These are phyloP conservation scores for Gigaspora rosea DNA, from an alignment of 192 early-diverging fungal species.

Conservation along the genomic window DNA sequence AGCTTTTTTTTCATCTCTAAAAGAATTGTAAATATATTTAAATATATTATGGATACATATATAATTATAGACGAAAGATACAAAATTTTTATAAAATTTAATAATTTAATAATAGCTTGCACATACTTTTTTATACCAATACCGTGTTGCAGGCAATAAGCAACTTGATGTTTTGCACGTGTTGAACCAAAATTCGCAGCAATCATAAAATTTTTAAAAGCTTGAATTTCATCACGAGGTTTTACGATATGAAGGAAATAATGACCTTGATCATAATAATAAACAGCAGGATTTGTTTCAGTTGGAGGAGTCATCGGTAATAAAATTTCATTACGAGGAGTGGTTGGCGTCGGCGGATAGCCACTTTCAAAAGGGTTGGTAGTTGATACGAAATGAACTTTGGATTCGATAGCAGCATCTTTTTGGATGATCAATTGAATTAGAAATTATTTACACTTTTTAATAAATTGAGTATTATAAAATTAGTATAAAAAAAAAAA, in stretches of 20 bases:
- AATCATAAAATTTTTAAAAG: neutral
- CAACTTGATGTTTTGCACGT: conserved; percentile 10
- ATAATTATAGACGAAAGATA: too few relatives aligned
- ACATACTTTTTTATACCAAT: conserved; percentile 13
- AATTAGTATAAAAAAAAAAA: neutral
- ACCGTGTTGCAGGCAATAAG: conserved; percentile 22
- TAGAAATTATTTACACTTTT: neutral
- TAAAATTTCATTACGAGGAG: neutral
- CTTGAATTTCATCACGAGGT: neutral
- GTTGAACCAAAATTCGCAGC: conserved; percentile 6
- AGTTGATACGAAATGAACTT: neutral
- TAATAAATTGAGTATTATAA: neutral
- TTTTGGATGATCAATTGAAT: neutral
- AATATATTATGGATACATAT: neutral
- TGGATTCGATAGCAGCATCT: too few relatives aligned
- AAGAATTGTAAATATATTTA: neutral
- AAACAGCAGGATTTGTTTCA: neutral
- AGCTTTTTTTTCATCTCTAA: conserved; percentile 17
- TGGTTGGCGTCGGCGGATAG: conserved; percentile 11
- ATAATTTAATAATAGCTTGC: neutral
- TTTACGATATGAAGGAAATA: conserved; percentile 9
- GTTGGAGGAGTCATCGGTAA: neutral
- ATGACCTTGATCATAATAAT: conserved; percentile 18
- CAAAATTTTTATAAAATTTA: neutral
- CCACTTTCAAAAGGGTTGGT: neutral